Evolutionary conservation across 2,329 filamentous ascomycete species (phyloP).

Genomic region (Fusarium nurragi): DNA sequence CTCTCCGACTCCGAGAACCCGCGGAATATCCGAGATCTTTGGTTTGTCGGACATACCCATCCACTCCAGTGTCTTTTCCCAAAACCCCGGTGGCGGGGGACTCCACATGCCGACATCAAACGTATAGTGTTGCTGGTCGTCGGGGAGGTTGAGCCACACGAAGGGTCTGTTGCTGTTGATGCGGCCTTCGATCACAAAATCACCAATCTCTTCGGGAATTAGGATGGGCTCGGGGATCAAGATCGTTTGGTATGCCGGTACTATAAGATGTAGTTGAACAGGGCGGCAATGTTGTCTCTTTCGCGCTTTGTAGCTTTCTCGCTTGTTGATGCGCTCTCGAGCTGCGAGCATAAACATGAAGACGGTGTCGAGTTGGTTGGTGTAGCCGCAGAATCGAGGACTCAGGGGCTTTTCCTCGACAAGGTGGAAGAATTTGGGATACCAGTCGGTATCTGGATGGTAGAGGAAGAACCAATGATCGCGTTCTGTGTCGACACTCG

Average conservation of each 20-base stretch:
- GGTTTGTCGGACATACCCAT: constrained; percentile 42
- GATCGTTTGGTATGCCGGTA: constrained; percentile 53
- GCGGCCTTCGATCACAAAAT: constrained; percentile 52
- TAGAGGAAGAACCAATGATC: constrained; percentile 55
- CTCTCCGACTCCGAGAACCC: constrained; percentile 41
- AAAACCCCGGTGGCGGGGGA: constrained; percentile 44
- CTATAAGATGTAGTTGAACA: constrained; percentile 50
- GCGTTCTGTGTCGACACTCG: constrained; percentile 43
- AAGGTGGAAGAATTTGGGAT: constrained; percentile 52
- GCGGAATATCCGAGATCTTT: constrained; percentile 31
- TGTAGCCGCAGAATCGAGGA: constrained; percentile 52
- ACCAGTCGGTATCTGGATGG: constrained; percentile 55
- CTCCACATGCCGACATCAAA: constrained; percentile 48
- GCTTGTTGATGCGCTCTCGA: constrained; percentile 41
- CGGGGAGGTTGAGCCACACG: constrained; percentile 52
- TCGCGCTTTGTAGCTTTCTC: constrained; percentile 41
- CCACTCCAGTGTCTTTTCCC: constrained; percentile 41
- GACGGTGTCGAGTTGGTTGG: constrained; percentile 53
- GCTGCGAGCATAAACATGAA: constrained; percentile 54
- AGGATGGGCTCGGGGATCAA: constrained; percentile 50
- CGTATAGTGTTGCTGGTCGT: constrained; percentile 47
- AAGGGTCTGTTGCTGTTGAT: constrained; percentile 52
- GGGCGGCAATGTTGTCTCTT: constrained; percentile 32
- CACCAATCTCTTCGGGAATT: constrained; percentile 51
- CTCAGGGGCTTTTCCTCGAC: constrained; percentile 48